Conservation (phyloP, 73 alveolate genomes). For the Symbiodinium natans region DNA sequence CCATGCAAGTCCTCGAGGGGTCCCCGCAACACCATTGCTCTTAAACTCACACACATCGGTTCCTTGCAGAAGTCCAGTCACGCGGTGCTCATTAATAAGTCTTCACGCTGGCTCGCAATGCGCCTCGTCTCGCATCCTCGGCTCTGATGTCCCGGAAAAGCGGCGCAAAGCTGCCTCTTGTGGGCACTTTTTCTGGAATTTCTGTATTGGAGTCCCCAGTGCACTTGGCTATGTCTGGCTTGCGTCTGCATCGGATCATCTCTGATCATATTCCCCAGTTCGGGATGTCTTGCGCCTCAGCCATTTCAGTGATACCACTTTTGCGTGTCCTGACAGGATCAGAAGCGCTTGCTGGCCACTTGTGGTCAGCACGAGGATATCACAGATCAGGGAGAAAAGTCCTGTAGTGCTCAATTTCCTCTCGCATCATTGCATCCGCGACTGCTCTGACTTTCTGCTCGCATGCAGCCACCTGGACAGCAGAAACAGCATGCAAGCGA, state of each 20-base stretch:
- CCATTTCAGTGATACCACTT: background rate
- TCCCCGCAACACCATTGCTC: background rate
- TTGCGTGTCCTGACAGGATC: conserved; percentile 7
- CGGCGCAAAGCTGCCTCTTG: conserved; percentile 9
- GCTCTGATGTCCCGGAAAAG: background rate
- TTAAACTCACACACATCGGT: too few relatives aligned
- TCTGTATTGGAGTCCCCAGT: too few relatives aligned
- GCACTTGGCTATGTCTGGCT: too few relatives aligned
- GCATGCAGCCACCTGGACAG: conserved; percentile 10
- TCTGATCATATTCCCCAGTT: too few relatives aligned
- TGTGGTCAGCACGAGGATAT: background rate
- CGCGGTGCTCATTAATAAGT: too few relatives aligned
- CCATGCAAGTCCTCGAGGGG: too few relatives aligned
- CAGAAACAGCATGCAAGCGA: background rate
- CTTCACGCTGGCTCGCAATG: too few relatives aligned
- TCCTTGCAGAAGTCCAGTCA: too few relatives aligned
- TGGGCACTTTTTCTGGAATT: too few relatives aligned
- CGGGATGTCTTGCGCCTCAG: background rate
- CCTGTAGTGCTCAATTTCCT: background rate
- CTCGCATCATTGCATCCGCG: background rate
- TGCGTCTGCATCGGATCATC: too few relatives aligned
- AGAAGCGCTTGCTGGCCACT: background rate
- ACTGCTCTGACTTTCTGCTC: background rate
- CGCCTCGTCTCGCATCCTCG: background rate
- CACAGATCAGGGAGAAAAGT: background rate